A percentile compares a stretch with the other conserved stretches of the same genome.
These are phyloP conservation scores for Cytospora mali DNA, from an alignment of 2,329 filamentous ascomycete species.

Conservation along the genomic window DNA sequence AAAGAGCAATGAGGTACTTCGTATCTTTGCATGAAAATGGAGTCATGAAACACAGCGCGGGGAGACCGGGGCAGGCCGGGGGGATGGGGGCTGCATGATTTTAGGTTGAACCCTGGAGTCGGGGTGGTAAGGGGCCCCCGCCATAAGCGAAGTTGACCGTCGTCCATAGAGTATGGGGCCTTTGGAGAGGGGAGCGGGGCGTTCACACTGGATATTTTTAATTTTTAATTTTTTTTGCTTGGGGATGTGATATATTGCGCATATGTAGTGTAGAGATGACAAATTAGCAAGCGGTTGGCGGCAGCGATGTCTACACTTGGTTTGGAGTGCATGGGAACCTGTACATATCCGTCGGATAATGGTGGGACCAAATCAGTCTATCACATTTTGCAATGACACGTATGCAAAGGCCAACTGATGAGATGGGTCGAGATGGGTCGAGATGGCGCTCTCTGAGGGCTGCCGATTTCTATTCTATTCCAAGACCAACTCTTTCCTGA, in stretches of 20 bases:
- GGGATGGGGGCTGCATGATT: neutral
- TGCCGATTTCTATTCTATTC: neutral
- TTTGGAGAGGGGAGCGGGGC: too few relatives aligned
- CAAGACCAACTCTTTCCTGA: neutral
- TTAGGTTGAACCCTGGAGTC: neutral
- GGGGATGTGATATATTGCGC: too few relatives aligned
- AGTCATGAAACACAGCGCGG: too few relatives aligned
- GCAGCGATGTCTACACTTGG: too few relatives aligned
- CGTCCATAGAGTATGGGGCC: neutral
- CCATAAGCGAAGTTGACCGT: neutral
- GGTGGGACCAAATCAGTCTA: neutral
- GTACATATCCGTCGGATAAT: too few relatives aligned
- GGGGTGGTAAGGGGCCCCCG: too few relatives aligned
- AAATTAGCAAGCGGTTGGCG: neutral
- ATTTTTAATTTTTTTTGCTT: too few relatives aligned
- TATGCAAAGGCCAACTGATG: neutral
- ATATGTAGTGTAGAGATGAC: neutral
- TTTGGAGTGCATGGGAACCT: too few relatives aligned
- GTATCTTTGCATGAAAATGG: too few relatives aligned
- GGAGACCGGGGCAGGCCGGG: neutral
- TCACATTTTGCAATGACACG: neutral
- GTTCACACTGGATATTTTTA: too few relatives aligned
- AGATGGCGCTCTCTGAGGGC: neutral
- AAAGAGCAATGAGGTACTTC: too few relatives aligned
- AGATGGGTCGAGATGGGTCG: neutral